Percentiles rank a stretch among this genome's conserved stretches.
Evolutionary conservation across 345 rosid genomes (phyloP).

Genomic region (Orychophragmus violaceus): DNA sequence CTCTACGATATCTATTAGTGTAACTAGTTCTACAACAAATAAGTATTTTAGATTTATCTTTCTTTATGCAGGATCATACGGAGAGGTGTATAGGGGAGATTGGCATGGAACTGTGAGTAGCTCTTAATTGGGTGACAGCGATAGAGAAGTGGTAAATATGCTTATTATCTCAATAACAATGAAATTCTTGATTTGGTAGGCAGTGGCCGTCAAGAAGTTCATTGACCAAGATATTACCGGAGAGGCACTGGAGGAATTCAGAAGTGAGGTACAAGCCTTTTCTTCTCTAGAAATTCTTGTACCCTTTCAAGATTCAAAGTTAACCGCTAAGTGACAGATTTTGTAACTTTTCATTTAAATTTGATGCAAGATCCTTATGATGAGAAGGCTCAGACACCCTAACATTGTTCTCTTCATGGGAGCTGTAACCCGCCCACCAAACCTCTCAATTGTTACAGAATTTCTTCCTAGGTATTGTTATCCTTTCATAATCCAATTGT

Average conservation of each 20-base stretch:
- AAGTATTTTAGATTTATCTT: constrained; percentile 9
- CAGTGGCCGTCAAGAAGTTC: constrained; percentile 94
- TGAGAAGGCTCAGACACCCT: constrained; percentile 86
- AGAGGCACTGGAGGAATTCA: constrained; percentile 80
- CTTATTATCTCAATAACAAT: constrained; percentile 9
- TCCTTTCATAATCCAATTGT: neutral
- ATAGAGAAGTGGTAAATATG: neutral
- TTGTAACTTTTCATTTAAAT: constrained; percentile 10
- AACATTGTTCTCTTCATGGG: constrained; percentile 99
- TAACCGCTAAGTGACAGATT: neutral
- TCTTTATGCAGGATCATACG: constrained; percentile 79
- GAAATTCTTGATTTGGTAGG: constrained; percentile 41
- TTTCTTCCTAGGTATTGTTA: constrained; percentile 78
- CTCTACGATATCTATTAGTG: constrained; percentile 17
- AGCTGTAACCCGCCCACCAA: constrained; percentile 87
- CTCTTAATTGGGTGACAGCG: neutral
- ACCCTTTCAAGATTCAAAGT: neutral
- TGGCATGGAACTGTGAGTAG: constrained; percentile 98
- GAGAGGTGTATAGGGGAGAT: constrained; percentile 93
- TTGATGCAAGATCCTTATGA: constrained; percentile 63
- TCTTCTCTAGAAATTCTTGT: no score
- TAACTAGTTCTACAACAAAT: constrained; percentile 16
- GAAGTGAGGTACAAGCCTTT: constrained; percentile 72
- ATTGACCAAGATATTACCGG: constrained; percentile 76
- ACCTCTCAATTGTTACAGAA: constrained; percentile 89